A percentile compares a stretch with the other conserved stretches of the same genome.
These are phyloP conservation scores for Cystobasidiaceae sp. DNA, from an alignment of 1,284 basidiomycete genomes.

Conservation along the genomic window DNA sequence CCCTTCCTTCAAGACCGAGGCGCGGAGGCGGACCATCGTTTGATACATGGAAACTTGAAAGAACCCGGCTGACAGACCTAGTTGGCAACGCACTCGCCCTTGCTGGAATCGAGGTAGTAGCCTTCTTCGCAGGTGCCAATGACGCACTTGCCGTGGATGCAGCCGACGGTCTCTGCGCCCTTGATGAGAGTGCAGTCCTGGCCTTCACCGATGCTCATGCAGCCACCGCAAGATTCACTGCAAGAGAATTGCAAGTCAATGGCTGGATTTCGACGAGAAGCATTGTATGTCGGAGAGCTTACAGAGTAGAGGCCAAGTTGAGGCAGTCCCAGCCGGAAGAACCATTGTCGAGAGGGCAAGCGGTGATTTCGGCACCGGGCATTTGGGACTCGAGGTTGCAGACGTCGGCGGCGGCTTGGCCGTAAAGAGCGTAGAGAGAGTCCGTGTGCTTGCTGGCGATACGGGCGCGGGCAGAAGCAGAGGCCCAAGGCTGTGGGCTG, in stretches of 20 bases:
- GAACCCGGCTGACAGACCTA: not conserved
- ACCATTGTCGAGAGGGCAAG: constrained; percentile 27
- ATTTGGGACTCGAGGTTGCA: constrained; percentile 21
- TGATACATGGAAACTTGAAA: not conserved
- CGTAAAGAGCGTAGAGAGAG: constrained; percentile 20
- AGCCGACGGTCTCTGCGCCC: constrained; percentile 64
- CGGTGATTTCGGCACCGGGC: constrained; percentile 29
- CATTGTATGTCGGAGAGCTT: not conserved
- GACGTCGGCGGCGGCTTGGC: constrained; percentile 28
- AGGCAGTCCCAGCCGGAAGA: constrained; percentile 26
- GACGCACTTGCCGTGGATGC: constrained; percentile 46
- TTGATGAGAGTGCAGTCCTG: constrained; percentile 65
- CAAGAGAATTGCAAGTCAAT: not conserved
- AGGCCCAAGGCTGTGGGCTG: constrained; percentile 1
- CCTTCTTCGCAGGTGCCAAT: constrained; percentile 33
- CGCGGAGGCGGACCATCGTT: not conserved
- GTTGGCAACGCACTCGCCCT: constrained; percentile 28
- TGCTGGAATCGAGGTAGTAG: constrained; percentile 27
- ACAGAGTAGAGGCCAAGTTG: constrained; percentile 30
- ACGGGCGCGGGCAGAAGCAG: constrained; percentile 26
- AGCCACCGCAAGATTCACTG: constrained; percentile 60
- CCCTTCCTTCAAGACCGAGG: not conserved
- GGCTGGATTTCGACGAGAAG: too few relatives aligned
- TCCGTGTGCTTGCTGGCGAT: constrained; percentile 9
- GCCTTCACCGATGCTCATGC: constrained; percentile 58